Percentiles rank a stretch among this genome's conserved stretches.
phyloP scores from a whole-genome alignment of 2,329 filamentous ascomycete species.

The Xylaria sp. region DNA sequence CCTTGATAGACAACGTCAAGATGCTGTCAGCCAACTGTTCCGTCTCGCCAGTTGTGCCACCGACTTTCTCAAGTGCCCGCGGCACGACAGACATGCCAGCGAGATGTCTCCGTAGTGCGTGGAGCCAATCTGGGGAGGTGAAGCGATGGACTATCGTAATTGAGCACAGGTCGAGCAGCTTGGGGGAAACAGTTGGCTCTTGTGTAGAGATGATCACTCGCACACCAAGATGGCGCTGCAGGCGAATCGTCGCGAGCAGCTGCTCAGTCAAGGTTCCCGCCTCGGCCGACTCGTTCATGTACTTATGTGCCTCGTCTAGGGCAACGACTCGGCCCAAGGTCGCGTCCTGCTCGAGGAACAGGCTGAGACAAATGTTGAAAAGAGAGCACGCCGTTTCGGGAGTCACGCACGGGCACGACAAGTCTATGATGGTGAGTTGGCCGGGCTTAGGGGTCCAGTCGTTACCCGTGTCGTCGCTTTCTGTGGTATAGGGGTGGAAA shows the following conservation, averaged over 20 bases:
- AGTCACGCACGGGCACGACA: constrained; percentile 73
- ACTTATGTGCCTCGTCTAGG: constrained; percentile 80
- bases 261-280: constrained; percentile 61
- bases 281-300: constrained; percentile 61
- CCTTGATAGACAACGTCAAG: too few relatives aligned
- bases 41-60: too few relatives aligned
- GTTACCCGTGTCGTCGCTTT: constrained; percentile 17
- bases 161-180: constrained; percentile 71
- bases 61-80: not conserved
- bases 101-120: constrained; percentile 47
- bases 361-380: constrained; percentile 70
- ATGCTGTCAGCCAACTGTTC: too few relatives aligned
- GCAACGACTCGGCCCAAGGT: constrained; percentile 63
- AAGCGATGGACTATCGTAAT: constrained; percentile 76
- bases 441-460: constrained; percentile 44
- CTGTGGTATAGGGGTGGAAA: not conserved
- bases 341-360: constrained; percentile 62
- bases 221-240: constrained; percentile 70
- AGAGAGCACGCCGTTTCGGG: constrained; percentile 68
- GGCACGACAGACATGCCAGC: constrained; percentile 43
- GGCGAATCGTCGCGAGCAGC: constrained; percentile 65
- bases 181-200: constrained; percentile 71
- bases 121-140: constrained; percentile 65
- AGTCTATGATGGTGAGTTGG: constrained; percentile 67
- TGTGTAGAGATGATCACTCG: constrained; percentile 76